These are phyloP conservation scores for Collybiopsis confluens DNA, from an alignment of 768 basidiomycete genomes.

Conservation along the genomic window DNA sequence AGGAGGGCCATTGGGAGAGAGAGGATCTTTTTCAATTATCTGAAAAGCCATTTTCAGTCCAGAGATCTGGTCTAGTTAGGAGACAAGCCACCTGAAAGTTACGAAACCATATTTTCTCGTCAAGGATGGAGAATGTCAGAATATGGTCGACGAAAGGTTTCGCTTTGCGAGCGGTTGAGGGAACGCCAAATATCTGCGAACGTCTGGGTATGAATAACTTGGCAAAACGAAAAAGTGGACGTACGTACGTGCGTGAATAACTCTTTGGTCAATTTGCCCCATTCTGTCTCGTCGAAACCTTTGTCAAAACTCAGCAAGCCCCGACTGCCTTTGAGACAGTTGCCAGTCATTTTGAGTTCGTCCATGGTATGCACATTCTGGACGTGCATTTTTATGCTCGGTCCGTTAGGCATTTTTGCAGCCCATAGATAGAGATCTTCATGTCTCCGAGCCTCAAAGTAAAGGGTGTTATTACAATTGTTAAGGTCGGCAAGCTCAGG, in stretches of 20 bases:
- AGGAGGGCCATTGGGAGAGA: constrained; percentile 80
- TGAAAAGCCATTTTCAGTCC: too few relatives aligned
- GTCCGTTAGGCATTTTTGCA: constrained; percentile 95
- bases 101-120: constrained; percentile 98
- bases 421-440: constrained; percentile 98
- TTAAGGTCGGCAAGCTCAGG: constrained; percentile 96
- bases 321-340: constrained; percentile 93
- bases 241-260: constrained; percentile 82
- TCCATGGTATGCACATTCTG: constrained; percentile 99
- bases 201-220: neutral
- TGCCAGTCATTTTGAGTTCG: constrained; percentile 98
- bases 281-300: constrained; percentile 84
- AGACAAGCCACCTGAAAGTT: constrained; percentile 80
- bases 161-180: constrained; percentile 80
- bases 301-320: constrained; percentile 92
- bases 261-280: constrained; percentile 86
- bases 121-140: constrained; percentile 91
- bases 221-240: neutral
- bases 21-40: constrained; percentile 93
- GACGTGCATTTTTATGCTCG: constrained; percentile 95
- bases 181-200: constrained; percentile 90
- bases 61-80: too few relatives aligned
- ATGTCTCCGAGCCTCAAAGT: constrained; percentile 94
- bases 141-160: constrained; percentile 99
- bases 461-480: constrained; percentile 96